Evolutionary conservation across 2,329 filamentous ascomycete genomes (phyloP).

Genomic region (Curvularia eragrostidis): DNA sequence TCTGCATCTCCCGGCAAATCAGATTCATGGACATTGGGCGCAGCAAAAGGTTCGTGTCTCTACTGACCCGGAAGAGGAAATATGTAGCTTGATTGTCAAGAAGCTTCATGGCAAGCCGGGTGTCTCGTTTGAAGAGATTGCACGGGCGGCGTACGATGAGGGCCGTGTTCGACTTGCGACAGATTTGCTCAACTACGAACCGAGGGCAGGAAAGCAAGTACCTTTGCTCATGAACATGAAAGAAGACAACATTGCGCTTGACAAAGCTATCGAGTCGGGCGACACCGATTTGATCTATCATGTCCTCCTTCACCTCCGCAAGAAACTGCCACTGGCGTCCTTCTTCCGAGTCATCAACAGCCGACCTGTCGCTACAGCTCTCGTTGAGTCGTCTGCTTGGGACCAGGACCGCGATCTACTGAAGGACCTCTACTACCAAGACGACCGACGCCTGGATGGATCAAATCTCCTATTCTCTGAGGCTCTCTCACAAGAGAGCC

Average conservation of each 20-base stretch:
- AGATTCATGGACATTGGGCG: constrained; percentile 96
- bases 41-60: constrained; percentile 90
- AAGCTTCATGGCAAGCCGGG: constrained; percentile 86
- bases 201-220: constrained; percentile 93
- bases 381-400: constrained; percentile 84
- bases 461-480: constrained; percentile 87
- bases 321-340: constrained; percentile 84
- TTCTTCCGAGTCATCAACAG: constrained; percentile 94
- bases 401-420: constrained; percentile 82
- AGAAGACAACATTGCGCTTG: constrained; percentile 90
- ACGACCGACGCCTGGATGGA: constrained; percentile 87
- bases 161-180: constrained; percentile 88
- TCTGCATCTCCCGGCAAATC: constrained; percentile 81
- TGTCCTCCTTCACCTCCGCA: constrained; percentile 85
- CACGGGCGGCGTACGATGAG: constrained; percentile 91
- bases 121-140: constrained; percentile 95
- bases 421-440: constrained; percentile 97
- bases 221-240: constrained; percentile 93
- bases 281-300: constrained; percentile 93
- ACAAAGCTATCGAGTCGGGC: constrained; percentile 95
- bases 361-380: constrained; percentile 82
- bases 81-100: constrained; percentile 85
- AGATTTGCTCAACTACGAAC: constrained; percentile 89
- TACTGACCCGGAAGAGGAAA: constrained; percentile 82
- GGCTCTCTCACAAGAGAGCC: constrained; percentile 74